A percentile compares a stretch with the other conserved stretches of the same genome.
Conservation (phyloP, 2,329 filamentous ascomycete genomes). For the Pseudogymnoascus sp. region DNA sequence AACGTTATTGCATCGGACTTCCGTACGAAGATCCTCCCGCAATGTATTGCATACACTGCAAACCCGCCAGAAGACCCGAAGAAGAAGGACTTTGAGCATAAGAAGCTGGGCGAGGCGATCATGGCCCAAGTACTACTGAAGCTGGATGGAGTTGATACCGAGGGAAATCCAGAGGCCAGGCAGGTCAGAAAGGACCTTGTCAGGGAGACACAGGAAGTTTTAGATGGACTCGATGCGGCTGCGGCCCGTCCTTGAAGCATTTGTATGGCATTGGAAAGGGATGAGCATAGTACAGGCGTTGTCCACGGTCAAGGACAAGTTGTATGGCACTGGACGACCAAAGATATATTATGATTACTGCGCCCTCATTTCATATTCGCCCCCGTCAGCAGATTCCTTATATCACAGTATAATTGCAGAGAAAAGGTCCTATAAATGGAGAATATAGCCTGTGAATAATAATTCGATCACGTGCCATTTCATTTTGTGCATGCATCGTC, state of each 20-base stretch:
- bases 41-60: slow-evolving; percentile 52
- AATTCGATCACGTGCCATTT: not conserved
- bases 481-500: not conserved
- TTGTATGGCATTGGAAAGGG: not conserved
- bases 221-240: slow-evolving; percentile 52
- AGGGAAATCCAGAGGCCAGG: slow-evolving; percentile 58
- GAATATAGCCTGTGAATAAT: not conserved
- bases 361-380: not conserved
- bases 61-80: slow-evolving; percentile 56
- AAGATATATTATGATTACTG: not conserved
- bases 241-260: not conserved
- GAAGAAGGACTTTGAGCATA: slow-evolving; percentile 66
- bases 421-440: not conserved
- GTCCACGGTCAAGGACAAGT: not conserved
- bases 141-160: slow-evolving; percentile 66
- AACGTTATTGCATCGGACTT: slow-evolving; percentile 59
- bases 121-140: slow-evolving; percentile 70
- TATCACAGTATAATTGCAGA: not conserved
- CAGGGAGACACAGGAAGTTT: slow-evolving; percentile 57
- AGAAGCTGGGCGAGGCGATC: slow-evolving; percentile 65
- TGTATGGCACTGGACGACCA: not conserved
- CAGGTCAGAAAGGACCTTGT: slow-evolving; percentile 62
- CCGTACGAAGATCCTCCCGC: slow-evolving; percentile 52
- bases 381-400: not conserved
- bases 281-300: not conserved